Conservation (phyloP, 2,329 filamentous ascomycete species). For the Fusarium odoratissimum region DNA sequence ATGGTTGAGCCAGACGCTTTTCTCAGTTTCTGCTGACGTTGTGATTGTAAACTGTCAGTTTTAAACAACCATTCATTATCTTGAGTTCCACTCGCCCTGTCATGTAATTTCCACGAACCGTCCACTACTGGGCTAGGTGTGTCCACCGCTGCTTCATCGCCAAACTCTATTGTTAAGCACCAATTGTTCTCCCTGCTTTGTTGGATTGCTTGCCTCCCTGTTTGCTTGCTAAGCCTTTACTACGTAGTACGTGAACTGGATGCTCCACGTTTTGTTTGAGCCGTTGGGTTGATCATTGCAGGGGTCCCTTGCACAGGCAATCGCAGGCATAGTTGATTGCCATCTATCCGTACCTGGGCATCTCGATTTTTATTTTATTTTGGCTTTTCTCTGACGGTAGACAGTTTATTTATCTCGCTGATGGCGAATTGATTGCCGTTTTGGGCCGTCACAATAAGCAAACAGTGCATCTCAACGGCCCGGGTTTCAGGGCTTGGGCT, state of each 20-base stretch:
- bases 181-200: conserved; percentile 28
- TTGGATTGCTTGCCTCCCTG: background rate
- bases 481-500: background rate
- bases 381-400: background rate
- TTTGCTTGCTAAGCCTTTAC: conserved; percentile 34
- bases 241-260: background rate
- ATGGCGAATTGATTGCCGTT: conserved; percentile 9
- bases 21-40: conserved; percentile 14
- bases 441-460: conserved; percentile 3
- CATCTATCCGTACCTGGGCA: background rate
- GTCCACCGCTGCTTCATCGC: conserved; percentile 43
- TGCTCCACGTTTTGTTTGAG: conserved; percentile 22
- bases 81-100: conserved; percentile 4
- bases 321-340: conserved; percentile 5
- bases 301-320: conserved; percentile 5
- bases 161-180: conserved; percentile 43
- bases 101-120: conserved; percentile 43
- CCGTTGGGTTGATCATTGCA: conserved; percentile 25
- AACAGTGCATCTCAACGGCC: background rate
- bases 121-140: conserved; percentile 19
- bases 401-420: background rate
- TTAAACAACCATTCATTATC: background rate
- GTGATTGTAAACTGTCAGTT: background rate
- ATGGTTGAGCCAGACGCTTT: conserved; percentile 21
- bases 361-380: background rate